Percentiles rank a stretch among this genome's conserved stretches.
These are phyloP conservation scores for Phyllosticta citrichinensis DNA, from an alignment of 2,329 filamentous ascomycete genomes.

Conservation along the genomic window DNA sequence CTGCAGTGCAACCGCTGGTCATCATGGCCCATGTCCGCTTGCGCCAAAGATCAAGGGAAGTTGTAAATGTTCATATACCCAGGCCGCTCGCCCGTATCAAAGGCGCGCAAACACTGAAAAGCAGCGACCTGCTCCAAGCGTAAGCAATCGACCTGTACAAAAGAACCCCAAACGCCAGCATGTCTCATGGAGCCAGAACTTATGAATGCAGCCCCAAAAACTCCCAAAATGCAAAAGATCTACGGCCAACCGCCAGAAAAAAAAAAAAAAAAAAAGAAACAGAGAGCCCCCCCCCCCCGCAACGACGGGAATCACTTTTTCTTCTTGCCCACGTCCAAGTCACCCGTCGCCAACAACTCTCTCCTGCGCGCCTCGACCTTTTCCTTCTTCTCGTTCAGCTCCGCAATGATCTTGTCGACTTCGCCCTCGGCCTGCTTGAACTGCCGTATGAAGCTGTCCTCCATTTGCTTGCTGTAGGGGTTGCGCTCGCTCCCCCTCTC, in stretches of 20 bases:
- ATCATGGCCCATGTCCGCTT: too few species aligned
- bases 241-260: not conserved
- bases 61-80: not conserved
- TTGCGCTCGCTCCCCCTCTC: slow-evolving; percentile 7
- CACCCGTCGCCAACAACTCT: slow-evolving; percentile 3
- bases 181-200: not conserved
- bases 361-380: slow-evolving; percentile 2
- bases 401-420: slow-evolving; percentile 9
- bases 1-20: too few species aligned
- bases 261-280: not conserved
- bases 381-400: slow-evolving; percentile 6
- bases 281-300: too few species aligned
- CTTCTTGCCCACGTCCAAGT: slow-evolving; percentile 8
- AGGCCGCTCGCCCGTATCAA: not conserved
- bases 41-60: too few species aligned
- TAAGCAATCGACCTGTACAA: not conserved
- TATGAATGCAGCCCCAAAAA: not conserved
- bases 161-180: not conserved
- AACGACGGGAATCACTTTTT: too few species aligned
- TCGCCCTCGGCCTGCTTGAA: slow-evolving; percentile 9
- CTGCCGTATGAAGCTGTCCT: slow-evolving; percentile 7
- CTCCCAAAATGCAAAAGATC: not conserved
- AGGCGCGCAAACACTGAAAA: not conserved
- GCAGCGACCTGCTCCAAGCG: not conserved
- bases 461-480: slow-evolving; percentile 10